Conservation (phyloP, 345 rosid genomes). For the Rhodamnia argentea region DNA sequence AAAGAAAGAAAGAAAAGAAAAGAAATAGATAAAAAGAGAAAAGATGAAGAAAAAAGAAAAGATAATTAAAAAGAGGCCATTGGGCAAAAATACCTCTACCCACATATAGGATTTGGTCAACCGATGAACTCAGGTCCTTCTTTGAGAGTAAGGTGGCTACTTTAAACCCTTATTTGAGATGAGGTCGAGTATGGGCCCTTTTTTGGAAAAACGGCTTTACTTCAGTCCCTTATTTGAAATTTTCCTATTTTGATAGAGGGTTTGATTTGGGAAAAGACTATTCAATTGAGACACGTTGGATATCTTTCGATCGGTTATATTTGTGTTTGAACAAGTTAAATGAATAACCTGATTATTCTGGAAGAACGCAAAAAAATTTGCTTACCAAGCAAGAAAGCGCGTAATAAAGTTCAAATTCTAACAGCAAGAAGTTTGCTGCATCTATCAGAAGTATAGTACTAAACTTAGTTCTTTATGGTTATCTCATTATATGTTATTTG, state of each 20-base stretch:
- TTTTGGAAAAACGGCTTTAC: too few species aligned
- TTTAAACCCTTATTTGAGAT: neutral
- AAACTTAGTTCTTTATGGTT: neutral
- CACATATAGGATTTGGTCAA: neutral
- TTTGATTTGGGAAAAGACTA: neutral
- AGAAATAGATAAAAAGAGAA: neutral
- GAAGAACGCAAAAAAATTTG: neutral
- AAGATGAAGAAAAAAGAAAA: too few species aligned
- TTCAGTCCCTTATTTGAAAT: too few species aligned
- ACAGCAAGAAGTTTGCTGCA: neutral
- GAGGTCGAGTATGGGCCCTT: rapidly evolving
- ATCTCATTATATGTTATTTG: neutral
- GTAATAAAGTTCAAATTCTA: neutral
- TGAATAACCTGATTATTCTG: neutral
- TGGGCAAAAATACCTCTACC: neutral
- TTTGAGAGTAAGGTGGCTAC: neutral
- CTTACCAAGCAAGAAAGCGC: neutral
- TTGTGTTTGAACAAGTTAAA: neutral
- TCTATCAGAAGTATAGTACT: neutral
- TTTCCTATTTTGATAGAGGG: neutral
- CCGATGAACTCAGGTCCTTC: neutral
- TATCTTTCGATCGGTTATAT: neutral
- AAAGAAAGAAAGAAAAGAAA: neutral
- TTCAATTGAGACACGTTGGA: neutral
- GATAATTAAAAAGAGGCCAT: neutral